Evolutionary conservation across 2,329 filamentous ascomycete genomes (phyloP).

Genomic region (Aulographum hederae): DNA sequence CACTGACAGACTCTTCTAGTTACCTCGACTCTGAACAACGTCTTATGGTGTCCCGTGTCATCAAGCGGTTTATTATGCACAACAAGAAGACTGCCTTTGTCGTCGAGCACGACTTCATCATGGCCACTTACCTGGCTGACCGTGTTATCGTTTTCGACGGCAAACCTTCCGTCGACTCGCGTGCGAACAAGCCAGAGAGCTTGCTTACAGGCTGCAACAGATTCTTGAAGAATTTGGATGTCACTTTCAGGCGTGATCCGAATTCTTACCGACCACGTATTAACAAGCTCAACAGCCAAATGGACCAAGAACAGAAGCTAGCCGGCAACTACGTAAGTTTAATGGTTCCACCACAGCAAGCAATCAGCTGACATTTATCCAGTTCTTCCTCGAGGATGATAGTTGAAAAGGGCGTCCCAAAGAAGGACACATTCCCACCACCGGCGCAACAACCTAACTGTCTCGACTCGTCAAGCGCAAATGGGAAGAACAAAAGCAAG

Average conservation of each 20-base stretch:
- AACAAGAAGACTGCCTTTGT: slow-evolving; percentile 98
- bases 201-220: slow-evolving; percentile 89
- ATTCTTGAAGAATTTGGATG: slow-evolving; percentile 91
- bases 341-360: background rate
- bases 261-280: slow-evolving; percentile 93
- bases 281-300: slow-evolving; percentile 90
- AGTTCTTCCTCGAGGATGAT: slow-evolving; percentile 93
- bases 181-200: slow-evolving; percentile 78
- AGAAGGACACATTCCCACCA: slow-evolving; percentile 20
- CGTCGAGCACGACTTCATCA: slow-evolving; percentile 99
- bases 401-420: slow-evolving; percentile 46
- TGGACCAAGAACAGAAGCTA: slow-evolving; percentile 95
- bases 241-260: slow-evolving; percentile 96
- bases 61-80: slow-evolving; percentile 99
- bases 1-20: slow-evolving; percentile 5
- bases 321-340: slow-evolving; percentile 67
- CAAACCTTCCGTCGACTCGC: slow-evolving; percentile 70
- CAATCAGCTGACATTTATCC: slow-evolving; percentile 1
- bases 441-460: slow-evolving; percentile 4
- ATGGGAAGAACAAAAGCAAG: slow-evolving; percentile 17
- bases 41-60: slow-evolving; percentile 91
- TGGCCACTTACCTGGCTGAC: slow-evolving; percentile 70
- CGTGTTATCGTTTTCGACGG: slow-evolving; percentile 98
- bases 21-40: slow-evolving; percentile 98
- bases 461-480: slow-evolving; percentile 7